Percentiles rank a stretch among this genome's conserved stretches.
phyloP scores from a whole-genome alignment of 768 basidiomycete species.

The Cyclocybe aegerita region DNA sequence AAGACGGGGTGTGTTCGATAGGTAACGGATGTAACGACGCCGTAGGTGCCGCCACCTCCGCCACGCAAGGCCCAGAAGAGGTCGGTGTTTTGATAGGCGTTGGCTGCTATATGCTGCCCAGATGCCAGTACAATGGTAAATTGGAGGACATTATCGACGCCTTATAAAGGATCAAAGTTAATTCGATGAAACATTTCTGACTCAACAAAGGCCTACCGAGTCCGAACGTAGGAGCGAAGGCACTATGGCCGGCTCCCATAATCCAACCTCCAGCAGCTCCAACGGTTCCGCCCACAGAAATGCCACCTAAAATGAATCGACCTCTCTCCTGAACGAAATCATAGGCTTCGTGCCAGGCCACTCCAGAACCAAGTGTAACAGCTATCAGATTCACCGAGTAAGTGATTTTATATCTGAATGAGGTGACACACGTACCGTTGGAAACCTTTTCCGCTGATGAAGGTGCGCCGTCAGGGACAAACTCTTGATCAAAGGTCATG shows the following conservation, averaged over 20 bases:
- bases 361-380: slow-evolving; percentile 35
- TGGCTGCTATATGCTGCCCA: slow-evolving; percentile 33
- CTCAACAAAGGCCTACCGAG: slow-evolving; percentile 29
- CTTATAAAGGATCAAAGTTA: slow-evolving; percentile 12
- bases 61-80: slow-evolving; percentile 50
- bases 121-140: slow-evolving; percentile 38
- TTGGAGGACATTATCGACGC: slow-evolving; percentile 40
- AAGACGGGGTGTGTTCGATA: slow-evolving; percentile 10
- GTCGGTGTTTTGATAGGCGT: slow-evolving; percentile 34
- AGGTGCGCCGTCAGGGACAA: slow-evolving; percentile 31
- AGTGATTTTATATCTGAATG: neutral
- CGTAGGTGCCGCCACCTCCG: slow-evolving; percentile 23
- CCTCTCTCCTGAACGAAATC: slow-evolving; percentile 31
- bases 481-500: slow-evolving; percentile 24
- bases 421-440: slow-evolving; percentile 14
- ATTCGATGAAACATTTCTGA: neutral
- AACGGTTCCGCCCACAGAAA: slow-evolving; percentile 36
- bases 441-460: slow-evolving; percentile 8
- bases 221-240: slow-evolving; percentile 36
- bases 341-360: slow-evolving; percentile 45
- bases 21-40: slow-evolving; percentile 17
- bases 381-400: slow-evolving; percentile 9
- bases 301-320: slow-evolving; percentile 45
- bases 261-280: slow-evolving; percentile 53
- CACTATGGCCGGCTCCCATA: slow-evolving; percentile 46